Evolutionary conservation across 148 eudicot species (phyloP), one percentile per base, ranked within the genome.

Genomic region (Camellia granthamiana): DNA sequence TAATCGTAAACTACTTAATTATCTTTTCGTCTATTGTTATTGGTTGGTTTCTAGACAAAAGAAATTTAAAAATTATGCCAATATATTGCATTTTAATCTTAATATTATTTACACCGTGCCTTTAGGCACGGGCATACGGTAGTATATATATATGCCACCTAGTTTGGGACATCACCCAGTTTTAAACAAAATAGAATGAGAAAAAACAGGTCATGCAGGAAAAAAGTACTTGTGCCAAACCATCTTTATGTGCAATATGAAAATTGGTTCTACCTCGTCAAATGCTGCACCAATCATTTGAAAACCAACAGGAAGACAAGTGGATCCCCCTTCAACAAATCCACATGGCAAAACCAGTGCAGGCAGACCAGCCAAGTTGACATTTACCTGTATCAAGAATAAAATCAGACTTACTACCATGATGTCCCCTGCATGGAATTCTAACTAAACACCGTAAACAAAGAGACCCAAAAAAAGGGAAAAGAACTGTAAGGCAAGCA

Each of bases 221-320:
- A 60, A 74, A 74, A n/a, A 5, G 23, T 38, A 23, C 4, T 7
- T 10, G 30, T 56, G 71, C 54, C 30, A 67, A 51, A 56, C 49
- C 69, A 68, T 74, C 52, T 14, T 23, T 52, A 51, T 46, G 65
- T 1, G 19, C 19, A 58, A 13, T 7, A 18, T 7, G 51, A 42
- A 23, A 75, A 59, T 54, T 56, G 49, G n/a, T 15, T 62, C 15
- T 43, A 94, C 99, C 99, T 97, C 99, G 71, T 90, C 88, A 83
- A 91, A 97, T 73, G 99, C 95, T 69, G 97, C 92, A 83, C 98
- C 95, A 80, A 97, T 91, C 92, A 97, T 91, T 84, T 94, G 99
- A 80, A 92, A 78, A 80, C 99, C 99, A 62, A 92, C 91, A 79
- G 99, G 98, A 79, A 97, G 92, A 72, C 89, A 81, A 76, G 88